Base-by-base conservation (phyloP, 129 eudicot genomes). In the sunflower (Helianthus annuus) region DNA sequence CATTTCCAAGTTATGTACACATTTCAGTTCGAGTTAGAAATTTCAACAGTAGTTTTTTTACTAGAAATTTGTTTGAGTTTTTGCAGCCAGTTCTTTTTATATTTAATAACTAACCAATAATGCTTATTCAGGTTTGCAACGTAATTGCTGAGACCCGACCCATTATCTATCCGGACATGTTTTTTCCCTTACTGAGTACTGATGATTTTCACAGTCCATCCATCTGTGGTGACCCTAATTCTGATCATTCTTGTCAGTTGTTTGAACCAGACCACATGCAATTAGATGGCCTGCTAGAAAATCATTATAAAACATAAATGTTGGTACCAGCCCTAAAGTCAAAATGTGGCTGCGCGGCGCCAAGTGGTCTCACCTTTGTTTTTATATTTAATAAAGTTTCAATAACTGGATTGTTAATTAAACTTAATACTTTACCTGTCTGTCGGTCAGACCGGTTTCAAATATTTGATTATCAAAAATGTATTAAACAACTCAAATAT, bases 1-100 rank as follows among this genome's bases (percentile, higher is more conserved):
- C 38, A 10, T 36, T 73, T 63, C 42, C 39, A 76, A 69, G 81
- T 77, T 57, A 17, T 75, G 73, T 75, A 66, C 66, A 66, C 54
- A 40, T 73, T 54, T 65, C 51, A 44, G 7, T 45, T 32, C n/a
- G 13, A 3, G n/a, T 57, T 22, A 10, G 63, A 22, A 57, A 22
- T 22, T 57, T 24, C n/a, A 57, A 24, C 6, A 10, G 10, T 5
- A 2, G 63, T 24, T 27, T 5, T 24, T 57, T 24, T n/a, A 10
- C 16, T 13, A 49, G 42, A 48, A 5, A 4, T 15, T 19, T 68
- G 34, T 48, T n/a, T 60, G 6, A 48, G 71, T 54, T 24, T 27
- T 62, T 70, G 40, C 24, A 42, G 19, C 55, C 58, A 32, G 2
- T 42, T 61, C 16, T 14, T 4, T 13, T 75, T 66, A 14, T 16